A percentile compares a stretch with the other conserved stretches of the same genome.
These are phyloP conservation scores for Ziziphus jujuba DNA, from an alignment of 306 rosid species.

Conservation along the genomic window DNA sequence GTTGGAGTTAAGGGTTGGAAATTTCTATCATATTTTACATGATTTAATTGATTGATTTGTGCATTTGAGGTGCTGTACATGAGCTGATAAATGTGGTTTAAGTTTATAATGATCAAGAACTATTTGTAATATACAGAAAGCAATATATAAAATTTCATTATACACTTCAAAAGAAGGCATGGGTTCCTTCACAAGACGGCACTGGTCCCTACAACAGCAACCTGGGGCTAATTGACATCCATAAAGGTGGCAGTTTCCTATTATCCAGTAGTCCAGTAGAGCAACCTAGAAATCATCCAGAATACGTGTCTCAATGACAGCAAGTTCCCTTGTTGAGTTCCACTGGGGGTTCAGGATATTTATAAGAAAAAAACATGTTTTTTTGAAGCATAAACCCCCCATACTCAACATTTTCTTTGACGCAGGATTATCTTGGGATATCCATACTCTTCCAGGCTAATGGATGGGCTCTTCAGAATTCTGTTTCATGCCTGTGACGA, in stretches of 20 bases:
- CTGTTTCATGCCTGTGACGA: conserved; percentile 64
- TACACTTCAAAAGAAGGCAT: conserved; percentile 7
- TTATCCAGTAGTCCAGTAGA: conserved; percentile 25
- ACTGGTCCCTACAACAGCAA: conserved; percentile 2
- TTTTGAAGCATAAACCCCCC: conserved; percentile 81
- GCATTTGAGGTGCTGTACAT: background rate
- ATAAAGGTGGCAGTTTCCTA: conserved; percentile 16
- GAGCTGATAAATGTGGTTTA: background rate
- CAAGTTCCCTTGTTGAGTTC: conserved; percentile 59
- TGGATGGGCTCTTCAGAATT: conserved; percentile 84
- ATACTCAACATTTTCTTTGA: conserved; percentile 98
- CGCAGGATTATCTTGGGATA: conserved; percentile 97
- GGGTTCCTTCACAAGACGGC: conserved; percentile 26
- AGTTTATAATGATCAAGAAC: background rate
- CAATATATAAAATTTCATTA: background rate
- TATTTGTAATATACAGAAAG: background rate
- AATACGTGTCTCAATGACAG: conserved; percentile 32
- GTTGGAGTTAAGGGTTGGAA: background rate
- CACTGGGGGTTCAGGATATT: conserved; percentile 66
- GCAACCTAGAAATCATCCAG: conserved; percentile 15
- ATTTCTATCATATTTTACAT: background rate
- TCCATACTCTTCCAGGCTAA: conserved; percentile 82
- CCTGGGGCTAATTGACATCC: conserved; percentile 20
- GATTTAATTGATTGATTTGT: conserved; percentile 2
- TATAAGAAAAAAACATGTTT: conserved; percentile 50